A percentile compares a stretch with the other conserved stretches of the same genome.
Evolutionary conservation across 2,329 filamentous ascomycete genomes (phyloP).

Genomic region (Alternaria sp.): DNA sequence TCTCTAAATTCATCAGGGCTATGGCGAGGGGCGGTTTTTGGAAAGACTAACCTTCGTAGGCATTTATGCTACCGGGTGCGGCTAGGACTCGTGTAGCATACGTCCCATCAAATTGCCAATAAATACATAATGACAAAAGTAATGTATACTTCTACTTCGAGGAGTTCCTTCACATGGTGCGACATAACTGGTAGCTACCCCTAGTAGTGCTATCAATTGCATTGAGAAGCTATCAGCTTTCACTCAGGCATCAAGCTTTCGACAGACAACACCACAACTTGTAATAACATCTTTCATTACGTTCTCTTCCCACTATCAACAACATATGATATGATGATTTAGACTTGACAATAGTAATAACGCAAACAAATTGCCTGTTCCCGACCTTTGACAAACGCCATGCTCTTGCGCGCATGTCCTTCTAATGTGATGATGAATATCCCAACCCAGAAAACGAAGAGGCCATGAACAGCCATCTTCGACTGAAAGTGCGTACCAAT

Average conservation of each 20-base stretch:
- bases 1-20: background rate
- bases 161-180: background rate
- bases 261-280: background rate
- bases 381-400: slow-evolving; percentile 2
- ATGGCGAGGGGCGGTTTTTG: no score
- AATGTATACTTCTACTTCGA: background rate
- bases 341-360: background rate
- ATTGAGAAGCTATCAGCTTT: background rate
- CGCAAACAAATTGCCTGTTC: background rate
- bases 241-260: background rate
- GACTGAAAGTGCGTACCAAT: background rate
- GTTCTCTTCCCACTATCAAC: background rate
- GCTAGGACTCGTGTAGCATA: background rate
- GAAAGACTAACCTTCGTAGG: no score
- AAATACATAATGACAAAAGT: background rate
- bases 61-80: no score
- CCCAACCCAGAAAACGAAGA: slow-evolving; percentile 1
- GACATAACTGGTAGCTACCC: background rate
- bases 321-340: background rate
- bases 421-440: slow-evolving; percentile 2
- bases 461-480: background rate
- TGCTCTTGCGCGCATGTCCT: slow-evolving; percentile 12
- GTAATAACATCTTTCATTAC: background rate
- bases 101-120: no score
- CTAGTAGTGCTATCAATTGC: background rate